A percentile compares a stretch with the other conserved stretches of the same genome.
phyloP scores from a whole-genome alignment of 805 yeast genomes.

The Nakazawaea siamensis region DNA sequence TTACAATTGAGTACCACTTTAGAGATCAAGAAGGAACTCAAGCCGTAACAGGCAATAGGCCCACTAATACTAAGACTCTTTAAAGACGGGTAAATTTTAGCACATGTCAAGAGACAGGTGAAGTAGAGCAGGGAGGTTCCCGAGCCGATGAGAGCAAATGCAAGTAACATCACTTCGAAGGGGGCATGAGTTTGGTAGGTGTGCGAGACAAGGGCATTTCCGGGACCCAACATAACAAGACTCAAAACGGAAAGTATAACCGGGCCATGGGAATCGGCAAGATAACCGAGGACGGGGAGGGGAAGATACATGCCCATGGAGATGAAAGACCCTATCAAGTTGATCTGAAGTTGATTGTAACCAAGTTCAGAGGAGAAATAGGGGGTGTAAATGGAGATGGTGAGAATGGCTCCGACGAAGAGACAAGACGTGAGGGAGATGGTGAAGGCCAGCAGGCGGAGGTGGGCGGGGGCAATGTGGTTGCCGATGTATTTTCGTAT shows the following conservation, averaged over 20 bases:
- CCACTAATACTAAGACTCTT: conserved; percentile 79
- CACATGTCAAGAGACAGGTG: conserved; percentile 69
- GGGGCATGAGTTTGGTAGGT: conserved; percentile 15
- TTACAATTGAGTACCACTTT: conserved; percentile 38
- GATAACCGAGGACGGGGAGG: conserved; percentile 72
- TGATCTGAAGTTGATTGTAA: conserved; percentile 56
- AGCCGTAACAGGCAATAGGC: conserved; percentile 85
- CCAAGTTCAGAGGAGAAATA: conserved; percentile 52
- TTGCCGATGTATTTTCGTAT: conserved; percentile 33
- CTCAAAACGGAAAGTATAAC: conserved; percentile 59
- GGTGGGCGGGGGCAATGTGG: conserved; percentile 30
- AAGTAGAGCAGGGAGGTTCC: conserved; percentile 72
- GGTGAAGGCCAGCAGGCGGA: conserved; percentile 44
- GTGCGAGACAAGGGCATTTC: conserved; percentile 46
- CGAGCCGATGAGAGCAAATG: conserved; percentile 55
- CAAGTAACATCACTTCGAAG: conserved; percentile 31
- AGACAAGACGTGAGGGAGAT: conserved; percentile 59
- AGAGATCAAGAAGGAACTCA: conserved; percentile 70
- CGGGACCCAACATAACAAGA: conserved; percentile 54
- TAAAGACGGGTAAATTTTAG: conserved; percentile 69
- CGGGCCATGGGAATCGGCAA: conserved; percentile 84
- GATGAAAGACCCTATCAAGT: conserved; percentile 65
- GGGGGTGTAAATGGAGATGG: conserved; percentile 74
- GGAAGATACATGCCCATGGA: conserved; percentile 80
- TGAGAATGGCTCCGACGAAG: conserved; percentile 72